These are phyloP conservation scores for Lanmaoa pseudosensibilis DNA, from an alignment of 768 basidiomycete species.

Conservation along the genomic window DNA sequence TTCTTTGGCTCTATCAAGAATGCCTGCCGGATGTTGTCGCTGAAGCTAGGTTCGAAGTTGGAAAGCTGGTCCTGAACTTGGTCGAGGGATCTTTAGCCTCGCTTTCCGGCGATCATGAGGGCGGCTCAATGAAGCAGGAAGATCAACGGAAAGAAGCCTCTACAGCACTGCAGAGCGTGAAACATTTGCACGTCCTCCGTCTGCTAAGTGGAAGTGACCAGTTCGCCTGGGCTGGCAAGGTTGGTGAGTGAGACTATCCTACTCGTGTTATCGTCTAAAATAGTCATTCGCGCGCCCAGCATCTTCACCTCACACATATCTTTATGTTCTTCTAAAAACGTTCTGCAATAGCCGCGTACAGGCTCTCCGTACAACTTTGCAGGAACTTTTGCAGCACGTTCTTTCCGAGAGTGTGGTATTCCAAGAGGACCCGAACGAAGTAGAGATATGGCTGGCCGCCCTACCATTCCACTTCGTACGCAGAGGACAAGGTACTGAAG, in stretches of 20 bases:
- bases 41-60: constrained; percentile 84
- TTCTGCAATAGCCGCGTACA: constrained; percentile 51
- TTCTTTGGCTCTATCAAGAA: constrained; percentile 84
- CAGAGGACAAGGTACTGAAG: constrained; percentile 36
- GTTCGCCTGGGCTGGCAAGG: constrained; percentile 76
- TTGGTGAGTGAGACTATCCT: constrained; percentile 46
- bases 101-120: constrained; percentile 11
- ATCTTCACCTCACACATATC: constrained; percentile 57
- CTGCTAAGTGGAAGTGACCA: constrained; percentile 76
- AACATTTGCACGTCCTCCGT: constrained; percentile 76
- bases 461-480: constrained; percentile 47
- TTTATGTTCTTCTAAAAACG: constrained; percentile 70
- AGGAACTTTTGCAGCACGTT: constrained; percentile 57
- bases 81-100: constrained; percentile 30
- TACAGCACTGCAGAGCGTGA: constrained; percentile 47
- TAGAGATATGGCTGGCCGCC: constrained; percentile 69
- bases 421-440: constrained; percentile 71
- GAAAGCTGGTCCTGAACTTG: constrained; percentile 65
- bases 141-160: constrained; percentile 16
- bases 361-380: constrained; percentile 53
- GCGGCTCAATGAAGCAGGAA: constrained; percentile 9
- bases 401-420: constrained; percentile 77
- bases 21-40: constrained; percentile 71
- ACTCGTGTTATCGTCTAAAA: not conserved
- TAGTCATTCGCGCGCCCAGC: constrained; percentile 25